These are phyloP conservation scores for Cryptosporidium xiaoi DNA, from an alignment of 169 alveolate genomes.

Conservation along the genomic window DNA sequence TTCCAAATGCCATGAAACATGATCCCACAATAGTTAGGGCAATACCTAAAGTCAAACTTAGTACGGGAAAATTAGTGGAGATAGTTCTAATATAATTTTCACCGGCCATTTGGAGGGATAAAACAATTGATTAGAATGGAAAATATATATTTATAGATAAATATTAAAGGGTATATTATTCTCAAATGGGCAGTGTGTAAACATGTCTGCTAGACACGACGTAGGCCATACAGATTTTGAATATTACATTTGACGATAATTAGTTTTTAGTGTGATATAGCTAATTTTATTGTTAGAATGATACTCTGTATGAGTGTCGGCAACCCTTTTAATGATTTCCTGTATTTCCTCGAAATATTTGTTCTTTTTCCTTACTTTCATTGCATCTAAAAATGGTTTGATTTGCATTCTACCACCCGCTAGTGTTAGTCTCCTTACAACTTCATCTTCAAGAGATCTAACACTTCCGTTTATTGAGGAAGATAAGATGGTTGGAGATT, in stretches of 20 bases:
- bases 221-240: background rate
- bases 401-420: slow-evolving; percentile 75
- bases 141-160: background rate
- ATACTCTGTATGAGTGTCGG: slow-evolving; percentile 70
- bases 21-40: slow-evolving; percentile 83
- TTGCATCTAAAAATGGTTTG: slow-evolving; percentile 67
- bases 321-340: slow-evolving; percentile 68
- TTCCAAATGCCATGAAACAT: slow-evolving; percentile 86
- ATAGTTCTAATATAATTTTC: slow-evolving; percentile 5
- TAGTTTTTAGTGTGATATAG: slow-evolving; percentile 53
- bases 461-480: slow-evolving; percentile 30
- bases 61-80: slow-evolving; percentile 60
- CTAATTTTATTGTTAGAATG: slow-evolving; percentile 62
- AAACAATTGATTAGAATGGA: background rate
- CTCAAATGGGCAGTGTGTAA: slow-evolving; percentile 10
- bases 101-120: background rate
- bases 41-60: slow-evolving; percentile 81
- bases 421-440: slow-evolving; percentile 55
- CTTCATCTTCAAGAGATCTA: slow-evolving; percentile 54
- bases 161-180: background rate
- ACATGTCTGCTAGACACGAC: slow-evolving; percentile 43
- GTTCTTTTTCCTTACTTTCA: slow-evolving; percentile 65
- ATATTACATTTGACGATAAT: slow-evolving; percentile 58
- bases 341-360: slow-evolving; percentile 71
- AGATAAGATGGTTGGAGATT: slow-evolving; percentile 58